Percentiles rank a stretch among this genome's conserved stretches.
These are phyloP conservation scores for Coemansia sp. DNA, from an alignment of 192 early-diverging fungal genomes.

Conservation along the genomic window DNA sequence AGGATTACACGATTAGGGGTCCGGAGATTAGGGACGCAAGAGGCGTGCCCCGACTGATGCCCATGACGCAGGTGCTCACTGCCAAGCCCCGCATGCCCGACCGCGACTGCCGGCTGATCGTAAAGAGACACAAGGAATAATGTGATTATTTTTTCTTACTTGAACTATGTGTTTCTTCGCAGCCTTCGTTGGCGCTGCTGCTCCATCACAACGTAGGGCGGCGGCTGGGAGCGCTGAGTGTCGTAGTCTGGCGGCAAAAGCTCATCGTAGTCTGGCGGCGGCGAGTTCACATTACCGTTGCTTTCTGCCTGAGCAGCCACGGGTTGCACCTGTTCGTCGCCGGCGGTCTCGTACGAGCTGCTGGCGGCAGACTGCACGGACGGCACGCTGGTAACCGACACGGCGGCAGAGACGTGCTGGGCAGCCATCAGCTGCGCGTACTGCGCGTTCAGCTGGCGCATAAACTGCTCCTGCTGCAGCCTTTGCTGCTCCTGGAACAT, in stretches of 20 bases:
- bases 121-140: conserved; percentile 2
- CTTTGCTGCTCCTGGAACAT: conserved; percentile 51
- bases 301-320: too few species aligned
- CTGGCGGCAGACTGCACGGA: not conserved
- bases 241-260: conserved; percentile 36
- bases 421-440: conserved; percentile 23
- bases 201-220: conserved; percentile 18
- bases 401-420: not conserved
- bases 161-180: too few species aligned
- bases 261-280: conserved; percentile 40
- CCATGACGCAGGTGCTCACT: conserved; percentile 14
- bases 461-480: conserved; percentile 42
- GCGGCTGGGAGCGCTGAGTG: conserved; percentile 15
- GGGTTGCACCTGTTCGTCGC: too few species aligned
- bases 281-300: conserved; percentile 11
- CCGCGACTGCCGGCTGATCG: conserved; percentile 21
- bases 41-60: conserved; percentile 21
- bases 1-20: conserved; percentile 6
- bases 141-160: too few species aligned
- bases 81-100: conserved; percentile 20
- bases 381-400: not conserved
- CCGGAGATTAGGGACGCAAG: conserved; percentile 9
- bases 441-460: conserved; percentile 33
- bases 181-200: too few species aligned
- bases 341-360: too few species aligned